Evolutionary conservation across 1,139 yeast species (phyloP), one percentile per base, ranked within the genome.

Genomic region (Protomyces lactucae-debilis): DNA sequence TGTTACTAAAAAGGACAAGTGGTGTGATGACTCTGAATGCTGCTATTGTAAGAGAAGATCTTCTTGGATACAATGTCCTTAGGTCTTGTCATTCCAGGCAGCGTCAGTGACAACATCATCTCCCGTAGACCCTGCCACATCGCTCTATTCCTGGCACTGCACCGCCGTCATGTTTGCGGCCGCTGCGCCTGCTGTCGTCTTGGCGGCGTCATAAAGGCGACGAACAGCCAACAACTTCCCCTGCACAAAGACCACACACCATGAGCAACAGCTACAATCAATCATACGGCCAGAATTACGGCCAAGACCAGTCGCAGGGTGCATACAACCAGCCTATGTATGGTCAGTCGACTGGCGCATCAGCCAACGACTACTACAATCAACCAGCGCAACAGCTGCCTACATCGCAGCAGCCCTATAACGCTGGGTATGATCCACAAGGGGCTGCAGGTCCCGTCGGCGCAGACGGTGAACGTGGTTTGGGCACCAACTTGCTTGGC

Each of bases 381-480:
- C 48, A 43, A 21, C 48, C 48, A 16, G 21, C 48, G 21, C 43
- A 39, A 39, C 43, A 39, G 43, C n/a, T 5, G n/a, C 3, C 43
- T 16, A 10, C 21, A 16, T 18, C 23, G 9, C 48, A 43, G 25
- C 48, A 43, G 25, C 12, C 48, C 14, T 43, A 43, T 10, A 6
- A n/a, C 14, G 12, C 48, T 21, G 48, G 48, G 8, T 18, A 43
- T 5, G 48, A 3, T 10, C 8, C 48, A 43, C 18, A 18, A 5
- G 18, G 48, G 4, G 10, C 21, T 16, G 16, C 43, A 37, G 16
- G 16, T 37, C 43, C 43, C 9, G 48, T 18, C 48, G 48, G 23
- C 5, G 48, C 63, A 39, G 54, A 59, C 23, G 63, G 63, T 10
- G 63, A 59, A 37, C 57, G 63, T 4, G 63, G 57, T 12, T 37